Evolutionary conservation across 202 grass and related monocot genomes (phyloP), one percentile per base, ranked within the genome.

Genomic region (Bolboschoenoplectus hybrid): DNA sequence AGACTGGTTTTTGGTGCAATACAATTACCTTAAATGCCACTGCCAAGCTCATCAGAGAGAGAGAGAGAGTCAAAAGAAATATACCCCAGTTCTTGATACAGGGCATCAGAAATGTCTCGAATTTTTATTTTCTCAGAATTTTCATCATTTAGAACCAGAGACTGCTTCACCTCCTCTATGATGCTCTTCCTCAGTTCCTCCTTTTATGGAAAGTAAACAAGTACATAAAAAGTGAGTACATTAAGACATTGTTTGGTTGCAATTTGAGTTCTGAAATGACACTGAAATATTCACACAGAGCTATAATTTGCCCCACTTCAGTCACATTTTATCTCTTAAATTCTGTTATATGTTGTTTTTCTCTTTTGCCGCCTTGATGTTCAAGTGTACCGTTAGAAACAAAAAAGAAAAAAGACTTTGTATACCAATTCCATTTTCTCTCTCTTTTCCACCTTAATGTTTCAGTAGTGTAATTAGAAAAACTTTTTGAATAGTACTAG

Each of bases 61-160:
- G 49, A 49, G 70, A 55, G n/a, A 35, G 26, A 53, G 5, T 47
- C 26, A 46, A 66, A 32, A 40, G 17, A 75, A 57, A 60, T 60
- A 88, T 90, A 96, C 93, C 93, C 97, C 67, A 98, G 82, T 81
- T 98, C 90, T 88, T 96, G 89, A 90, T 85, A 98, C 80, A 98
- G 83, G 38, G 89, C 91, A 94, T 96, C 93, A 58, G 91, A 98
- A 89, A 98, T 92, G 40, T 98, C 90, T 83, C 94, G 91, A 66
- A 98, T 38, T 87, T 98, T 96, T 61, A 94, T 67, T 81, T 88
- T 89, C 70, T 94, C 93, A 79, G 89, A 96, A 51, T 77, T 87
- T 34, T 96, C 96, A 85, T 95, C 90, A 91, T 91, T 92, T 74
- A 98, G 50, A 51, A 98, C 86, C 82, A 94, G 19, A 36, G 97